Conservation (phyloP, 192 early-diverging fungal genomes). For the Coemansia sp. region DNA sequence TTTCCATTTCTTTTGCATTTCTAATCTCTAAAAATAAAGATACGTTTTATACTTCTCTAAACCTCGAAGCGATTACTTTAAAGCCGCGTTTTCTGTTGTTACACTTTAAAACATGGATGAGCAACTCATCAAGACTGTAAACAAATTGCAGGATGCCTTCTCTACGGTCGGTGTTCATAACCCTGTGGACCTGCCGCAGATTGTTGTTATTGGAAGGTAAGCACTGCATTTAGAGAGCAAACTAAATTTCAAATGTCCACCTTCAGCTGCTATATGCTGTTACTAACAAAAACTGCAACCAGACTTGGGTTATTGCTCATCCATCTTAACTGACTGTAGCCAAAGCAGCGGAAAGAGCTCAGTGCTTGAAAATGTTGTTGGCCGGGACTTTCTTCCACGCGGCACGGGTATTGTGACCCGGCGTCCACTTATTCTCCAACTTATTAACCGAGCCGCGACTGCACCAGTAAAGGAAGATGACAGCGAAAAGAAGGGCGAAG, state of each 20-base stretch:
- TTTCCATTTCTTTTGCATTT: background rate
- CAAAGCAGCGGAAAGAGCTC: slow-evolving; percentile 93
- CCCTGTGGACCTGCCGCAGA: slow-evolving; percentile 86
- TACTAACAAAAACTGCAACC: background rate
- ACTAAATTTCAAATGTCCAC: background rate
- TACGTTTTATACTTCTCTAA: background rate
- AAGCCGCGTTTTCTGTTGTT: background rate
- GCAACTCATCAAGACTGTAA: slow-evolving; percentile 66
- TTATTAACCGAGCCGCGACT: slow-evolving; percentile 84
- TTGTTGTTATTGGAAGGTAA: slow-evolving; percentile 76
- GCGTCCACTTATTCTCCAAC: slow-evolving; percentile 91
- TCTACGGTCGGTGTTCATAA: slow-evolving; percentile 86
- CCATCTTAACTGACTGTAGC: slow-evolving; percentile 31
- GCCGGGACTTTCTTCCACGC: slow-evolving; percentile 96
- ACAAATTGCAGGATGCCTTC: slow-evolving; percentile 88
- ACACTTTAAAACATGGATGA: slow-evolving; percentile 51
- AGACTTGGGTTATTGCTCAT: background rate
- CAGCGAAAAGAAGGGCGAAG: slow-evolving; percentile 54
- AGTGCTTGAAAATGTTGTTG: slow-evolving; percentile 99
- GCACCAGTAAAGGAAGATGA: slow-evolving; percentile 47
- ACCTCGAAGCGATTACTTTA: background rate
- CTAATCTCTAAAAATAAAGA: background rate
- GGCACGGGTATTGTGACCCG: slow-evolving; percentile 97
- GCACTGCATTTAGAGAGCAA: slow-evolving; percentile 7
- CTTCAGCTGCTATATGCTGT: background rate